A percentile compares a stretch with the other conserved stretches of the same genome.
These are phyloP conservation scores for Gaillardinia entomophila DNA, from an alignment of 805 yeast genomes.

Conservation along the genomic window DNA sequence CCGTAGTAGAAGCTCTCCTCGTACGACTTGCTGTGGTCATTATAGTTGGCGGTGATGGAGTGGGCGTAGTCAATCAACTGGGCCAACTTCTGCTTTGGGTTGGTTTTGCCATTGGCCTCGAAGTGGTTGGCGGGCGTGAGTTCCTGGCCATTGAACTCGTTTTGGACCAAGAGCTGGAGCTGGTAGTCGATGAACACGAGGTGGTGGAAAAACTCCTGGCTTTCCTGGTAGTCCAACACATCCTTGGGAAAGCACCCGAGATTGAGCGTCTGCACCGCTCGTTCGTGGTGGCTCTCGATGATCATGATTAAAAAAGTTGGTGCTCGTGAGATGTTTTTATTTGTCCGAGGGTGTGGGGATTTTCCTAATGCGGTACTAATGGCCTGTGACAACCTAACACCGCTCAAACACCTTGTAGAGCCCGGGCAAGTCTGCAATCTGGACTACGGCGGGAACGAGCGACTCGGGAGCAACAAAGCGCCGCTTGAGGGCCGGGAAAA, in stretches of 20 bases:
- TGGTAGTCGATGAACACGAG: constrained; percentile 33
- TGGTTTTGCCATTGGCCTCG: constrained; percentile 2
- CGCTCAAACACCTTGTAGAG: constrained; percentile 89
- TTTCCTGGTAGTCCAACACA: constrained; percentile 27
- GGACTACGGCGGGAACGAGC: constrained; percentile 55
- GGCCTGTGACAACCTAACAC: constrained; percentile 48
- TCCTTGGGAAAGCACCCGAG: constrained; percentile 34
- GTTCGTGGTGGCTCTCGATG: constrained; percentile 21
- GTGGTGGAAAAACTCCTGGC: constrained; percentile 27
- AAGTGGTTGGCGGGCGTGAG: constrained; percentile 9
- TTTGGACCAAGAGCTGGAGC: constrained; percentile 24
- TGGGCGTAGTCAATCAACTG: constrained; percentile 22
- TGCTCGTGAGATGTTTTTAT: too few species aligned
- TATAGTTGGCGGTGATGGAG: constrained; percentile 20
- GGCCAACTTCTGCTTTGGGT: constrained; percentile 14
- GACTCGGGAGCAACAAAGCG: constrained; percentile 59
- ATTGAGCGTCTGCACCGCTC: constrained; percentile 19
- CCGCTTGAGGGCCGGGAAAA: constrained; percentile 63
- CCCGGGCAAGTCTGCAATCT: constrained; percentile 89
- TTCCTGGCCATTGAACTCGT: constrained; percentile 21
- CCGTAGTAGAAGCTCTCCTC: constrained; percentile 28
- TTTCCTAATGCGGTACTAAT: too few species aligned
- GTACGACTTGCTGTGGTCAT: constrained; percentile 13
- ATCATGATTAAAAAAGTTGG: constrained; percentile 9
- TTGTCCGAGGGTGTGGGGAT: background rate